Base-by-base conservation (phyloP, 805 yeast genomes). In the Lipomyces starkeyi region DNA sequence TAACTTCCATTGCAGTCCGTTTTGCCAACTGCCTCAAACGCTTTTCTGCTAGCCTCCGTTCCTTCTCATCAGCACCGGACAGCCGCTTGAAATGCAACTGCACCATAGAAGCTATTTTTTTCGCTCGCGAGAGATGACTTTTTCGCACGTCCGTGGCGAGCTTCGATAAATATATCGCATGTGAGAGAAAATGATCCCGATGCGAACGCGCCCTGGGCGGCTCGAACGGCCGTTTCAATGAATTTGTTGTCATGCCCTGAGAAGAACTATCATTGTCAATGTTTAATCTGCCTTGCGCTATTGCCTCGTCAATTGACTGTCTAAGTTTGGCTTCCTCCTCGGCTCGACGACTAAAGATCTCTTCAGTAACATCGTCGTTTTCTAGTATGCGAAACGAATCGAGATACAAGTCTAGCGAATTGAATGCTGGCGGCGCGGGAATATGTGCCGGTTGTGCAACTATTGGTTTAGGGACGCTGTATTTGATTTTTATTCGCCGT, bases 1-100 rank as follows among this genome's bases (percentile, higher is more conserved):
- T 89, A 11, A 95, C 97, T 57, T 93, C 92, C 73, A 86, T 88
- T 1, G 91, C 90, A 0, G 96, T 90, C 60, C 88, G 84, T 73
- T 91, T 86, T n/a, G 97, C 97, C 43, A 94, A 77, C 67, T 85
- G 86, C 66, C 84, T 82, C 66, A 90, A 82, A 63, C 87, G 86
- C 73, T 86, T 89, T 73, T 93, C 97, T 73, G 88, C 86, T 66
- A 90, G 96, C 71, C 88, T 88, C 27, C 84, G 84, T 66, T 87
- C 86, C 66, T 97, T 85, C 73, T 94, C 98, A 71, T 91, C 91
- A 57, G 96, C 97, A 66, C 97, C 97, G 0, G 89, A 87, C 60
- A 91, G 84, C 76, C 93, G 88, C 73, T 90, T 90, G 82, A 92
- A 94, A 80, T 95, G 93, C 59, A 84, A 87, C 69, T 94, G 98